These are phyloP conservation scores for Lyophyllum atratum DNA, from an alignment of 768 basidiomycete genomes.

Conservation along the genomic window DNA sequence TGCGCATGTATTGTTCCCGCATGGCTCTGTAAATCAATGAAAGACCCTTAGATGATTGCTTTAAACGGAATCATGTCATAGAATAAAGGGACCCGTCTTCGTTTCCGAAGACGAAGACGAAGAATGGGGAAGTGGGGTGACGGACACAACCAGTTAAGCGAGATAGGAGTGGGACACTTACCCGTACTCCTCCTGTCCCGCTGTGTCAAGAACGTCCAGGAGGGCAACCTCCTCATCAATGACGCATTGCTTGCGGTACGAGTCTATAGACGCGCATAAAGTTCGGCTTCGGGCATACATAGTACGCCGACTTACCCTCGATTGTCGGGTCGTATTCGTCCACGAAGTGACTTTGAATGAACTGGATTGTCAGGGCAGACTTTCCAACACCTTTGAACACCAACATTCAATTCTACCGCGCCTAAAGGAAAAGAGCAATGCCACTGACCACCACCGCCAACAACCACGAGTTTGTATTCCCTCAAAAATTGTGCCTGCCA, in stretches of 20 bases:
- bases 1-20: constrained; percentile 99
- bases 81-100: background rate
- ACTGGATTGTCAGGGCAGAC: constrained; percentile 95
- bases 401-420: constrained; percentile 1
- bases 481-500: constrained; percentile 83
- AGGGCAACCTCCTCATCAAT: constrained; percentile 99
- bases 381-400: constrained; percentile 52
- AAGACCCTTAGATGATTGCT: background rate
- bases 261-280: constrained; percentile 53
- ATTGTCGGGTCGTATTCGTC: constrained; percentile 96
- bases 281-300: background rate
- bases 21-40: constrained; percentile 66
- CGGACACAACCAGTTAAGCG: background rate
- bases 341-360: constrained; percentile 94
- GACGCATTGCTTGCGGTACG: constrained; percentile 95
- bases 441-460: constrained; percentile 89
- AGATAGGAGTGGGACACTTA: constrained; percentile 37
- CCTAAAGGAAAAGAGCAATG: background rate
- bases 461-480: constrained; percentile 98
- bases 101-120: background rate
- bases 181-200: constrained; percentile 99
- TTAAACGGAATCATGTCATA: background rate
- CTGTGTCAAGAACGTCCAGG: constrained; percentile 95
- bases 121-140: background rate
- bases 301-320: constrained; percentile 56